Conservation (phyloP, 2,329 filamentous ascomycete species). For the Dryadomyces quercus-mongolicae region DNA sequence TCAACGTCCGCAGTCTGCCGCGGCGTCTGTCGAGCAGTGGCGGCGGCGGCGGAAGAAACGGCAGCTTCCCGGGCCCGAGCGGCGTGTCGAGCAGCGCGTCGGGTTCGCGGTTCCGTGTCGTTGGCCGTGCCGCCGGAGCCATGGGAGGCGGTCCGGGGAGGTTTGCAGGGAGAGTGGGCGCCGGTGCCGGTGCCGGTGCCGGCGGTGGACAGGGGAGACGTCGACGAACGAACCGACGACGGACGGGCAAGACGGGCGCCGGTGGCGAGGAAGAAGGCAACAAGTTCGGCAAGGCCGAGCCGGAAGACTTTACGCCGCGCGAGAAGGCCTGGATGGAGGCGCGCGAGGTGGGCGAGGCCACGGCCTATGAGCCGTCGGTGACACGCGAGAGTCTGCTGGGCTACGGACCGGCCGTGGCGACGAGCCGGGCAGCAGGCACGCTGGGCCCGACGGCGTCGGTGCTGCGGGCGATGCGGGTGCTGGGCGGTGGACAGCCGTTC, state of each 20-base stretch:
- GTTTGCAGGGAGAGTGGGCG: no score
- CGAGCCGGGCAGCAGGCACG: slow-evolving; percentile 10
- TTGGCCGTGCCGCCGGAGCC: background rate
- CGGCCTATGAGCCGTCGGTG: slow-evolving; percentile 19
- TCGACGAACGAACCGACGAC: background rate
- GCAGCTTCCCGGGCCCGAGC: slow-evolving; percentile 5
- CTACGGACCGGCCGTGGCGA: slow-evolving; percentile 26
- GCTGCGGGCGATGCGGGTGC: slow-evolving; percentile 25
- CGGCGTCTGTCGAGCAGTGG: background rate
- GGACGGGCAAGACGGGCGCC: background rate
- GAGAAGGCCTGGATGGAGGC: slow-evolving; percentile 16
- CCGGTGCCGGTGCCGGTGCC: no score
- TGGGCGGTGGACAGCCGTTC: slow-evolving; percentile 24
- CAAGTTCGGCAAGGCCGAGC: background rate
- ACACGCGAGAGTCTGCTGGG: slow-evolving; percentile 22
- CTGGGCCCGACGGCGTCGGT: slow-evolving; percentile 18
- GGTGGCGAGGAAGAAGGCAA: slow-evolving; percentile 3
- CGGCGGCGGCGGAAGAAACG: background rate
- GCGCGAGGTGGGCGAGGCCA: slow-evolving; percentile 18
- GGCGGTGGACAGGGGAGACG: background rate
- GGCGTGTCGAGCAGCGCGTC: slow-evolving; percentile 2
- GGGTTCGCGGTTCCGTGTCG: background rate
- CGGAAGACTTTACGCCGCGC: slow-evolving; percentile 7
- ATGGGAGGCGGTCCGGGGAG: background rate
- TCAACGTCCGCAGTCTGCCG: slow-evolving; percentile 18